Evolutionary conservation across 1,139 yeast genomes (phyloP).

Genomic region (Hyphopichia pseudoburtonii): DNA sequence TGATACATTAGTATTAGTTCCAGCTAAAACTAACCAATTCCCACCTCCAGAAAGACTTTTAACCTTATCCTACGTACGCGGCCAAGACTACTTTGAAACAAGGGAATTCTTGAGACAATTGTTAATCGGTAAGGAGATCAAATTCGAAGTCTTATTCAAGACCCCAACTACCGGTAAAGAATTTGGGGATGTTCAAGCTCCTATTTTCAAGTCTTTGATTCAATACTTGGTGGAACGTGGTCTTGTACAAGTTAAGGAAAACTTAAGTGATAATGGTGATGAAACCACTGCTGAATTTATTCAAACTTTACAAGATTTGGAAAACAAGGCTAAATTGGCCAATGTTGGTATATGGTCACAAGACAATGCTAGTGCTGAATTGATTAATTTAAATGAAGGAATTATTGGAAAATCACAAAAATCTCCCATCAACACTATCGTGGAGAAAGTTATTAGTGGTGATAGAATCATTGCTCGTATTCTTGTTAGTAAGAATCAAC

Average conservation of each 20-base stretch:
- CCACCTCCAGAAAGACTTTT: constrained; percentile 60
- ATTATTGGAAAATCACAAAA: constrained; percentile 38
- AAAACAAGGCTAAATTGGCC: constrained; percentile 51
- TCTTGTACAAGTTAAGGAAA: constrained; percentile 62
- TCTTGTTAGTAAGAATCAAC: constrained; percentile 40
- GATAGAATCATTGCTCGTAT: constrained; percentile 69
- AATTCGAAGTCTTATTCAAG: constrained; percentile 57
- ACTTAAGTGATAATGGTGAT: constrained; percentile 34
- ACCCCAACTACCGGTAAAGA: constrained; percentile 55
- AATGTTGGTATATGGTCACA: constrained; percentile 58
- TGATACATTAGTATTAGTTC: constrained; percentile 70
- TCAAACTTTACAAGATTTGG: constrained; percentile 26
- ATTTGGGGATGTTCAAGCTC: constrained; percentile 71
- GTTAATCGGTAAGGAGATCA: constrained; percentile 66
- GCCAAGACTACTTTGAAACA: constrained; percentile 50
- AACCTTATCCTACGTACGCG: constrained; percentile 63
- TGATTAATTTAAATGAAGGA: constrained; percentile 39
- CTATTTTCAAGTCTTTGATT: constrained; percentile 60
- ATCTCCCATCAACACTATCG: constrained; percentile 54
- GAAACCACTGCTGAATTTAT: constrained; percentile 25
- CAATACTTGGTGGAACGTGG: constrained; percentile 61
- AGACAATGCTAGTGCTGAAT: constrained; percentile 13
- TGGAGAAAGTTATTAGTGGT: constrained; percentile 77
- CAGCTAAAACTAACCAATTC: constrained; percentile 44
- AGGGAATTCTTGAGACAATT: constrained; percentile 65